Evolutionary conservation across 83 land plant species (phyloP), one percentile per base, ranked within the genome.

Genomic region (Picea abies): DNA sequence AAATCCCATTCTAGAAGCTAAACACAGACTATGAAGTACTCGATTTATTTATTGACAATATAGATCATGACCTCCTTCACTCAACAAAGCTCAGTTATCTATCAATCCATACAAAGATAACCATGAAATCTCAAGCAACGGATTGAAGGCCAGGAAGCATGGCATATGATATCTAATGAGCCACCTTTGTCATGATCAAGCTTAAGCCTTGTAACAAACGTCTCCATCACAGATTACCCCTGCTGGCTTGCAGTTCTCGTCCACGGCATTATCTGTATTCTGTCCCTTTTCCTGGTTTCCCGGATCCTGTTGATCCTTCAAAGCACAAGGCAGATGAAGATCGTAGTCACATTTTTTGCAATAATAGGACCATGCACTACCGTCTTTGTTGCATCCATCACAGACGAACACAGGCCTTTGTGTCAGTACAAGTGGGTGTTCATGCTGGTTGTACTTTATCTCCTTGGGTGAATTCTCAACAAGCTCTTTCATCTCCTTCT

Each of bases 271-370:
- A 14, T 80, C 49, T 19, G 44, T 22, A 25, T 23, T 56, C 25
- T 65, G 23, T 78, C 6, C 83, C 83, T 61, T 60, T 0, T 26
- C 83, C 11, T 71, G 26, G 12, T 76, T 19, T 35, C 5, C 79
- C 64, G 19, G 77, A 20, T 65, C 25, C 68, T 25, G 17, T 4
- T 61, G 10, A 81, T 63, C 65, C 12, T 52, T 78, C 44, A 47
- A 16, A 47, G 56, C 81, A 47, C 89, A 89, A 10, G 60, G 25
- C 4, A 88, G 85, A 80, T 91, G 93, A 56, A 91, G 86, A 63
- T 89, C 93, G 79, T 72, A 91, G 63, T 84, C 82, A 85, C 93
- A 91, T 5, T 63, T 65, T 49, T 83, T 78, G 79, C 93, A 91
- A 63, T 86, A 87, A 84, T 86, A 91, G 7, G 83, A 83, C 93